A percentile compares a stretch with the other conserved stretches of the same genome.
Conservation (phyloP, 75 land plant species). For the Sequoia sempervirens region DNA sequence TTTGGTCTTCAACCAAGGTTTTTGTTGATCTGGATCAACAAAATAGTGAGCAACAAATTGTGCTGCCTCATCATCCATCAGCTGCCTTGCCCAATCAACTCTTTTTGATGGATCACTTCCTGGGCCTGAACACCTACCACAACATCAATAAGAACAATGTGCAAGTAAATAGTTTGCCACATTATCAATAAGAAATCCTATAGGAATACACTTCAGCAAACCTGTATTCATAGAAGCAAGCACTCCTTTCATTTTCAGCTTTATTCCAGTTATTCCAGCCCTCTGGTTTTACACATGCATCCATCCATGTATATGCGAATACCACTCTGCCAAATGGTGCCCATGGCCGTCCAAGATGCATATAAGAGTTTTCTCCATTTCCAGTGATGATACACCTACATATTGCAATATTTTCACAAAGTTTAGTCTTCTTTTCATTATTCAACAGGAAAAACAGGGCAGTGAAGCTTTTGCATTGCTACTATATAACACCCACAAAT, state of each 20-base stretch:
- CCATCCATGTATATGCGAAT: constrained; percentile 89
- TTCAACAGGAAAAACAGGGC: neutral
- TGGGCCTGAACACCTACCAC: constrained; percentile 77
- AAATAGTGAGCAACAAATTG: constrained; percentile 52
- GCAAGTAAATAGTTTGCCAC: neutral
- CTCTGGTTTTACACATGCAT: constrained; percentile 62
- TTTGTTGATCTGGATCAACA: constrained; percentile 60
- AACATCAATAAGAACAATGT: constrained; percentile 2
- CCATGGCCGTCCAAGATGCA: constrained; percentile 92
- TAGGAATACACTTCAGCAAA: constrained; percentile 10
- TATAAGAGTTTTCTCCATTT: constrained; percentile 56
- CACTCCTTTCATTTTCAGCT: constrained; percentile 72
- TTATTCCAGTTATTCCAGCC: constrained; percentile 98
- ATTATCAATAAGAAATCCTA: neutral
- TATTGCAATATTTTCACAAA: neutral
- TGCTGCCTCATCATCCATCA: constrained; percentile 62
- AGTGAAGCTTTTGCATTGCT: neutral
- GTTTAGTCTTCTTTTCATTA: neutral
- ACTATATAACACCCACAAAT: neutral
- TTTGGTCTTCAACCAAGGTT: constrained; percentile 46
- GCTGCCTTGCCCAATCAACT: constrained; percentile 62
- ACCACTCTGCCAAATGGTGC: constrained; percentile 91
- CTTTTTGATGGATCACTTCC: constrained; percentile 60
- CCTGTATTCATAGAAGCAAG: constrained; percentile 90
- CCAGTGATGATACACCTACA: constrained; percentile 91